These are phyloP conservation scores for Pseudogymnoascus sp. DNA, from an alignment of 2,329 filamentous ascomycete species.

Conservation along the genomic window DNA sequence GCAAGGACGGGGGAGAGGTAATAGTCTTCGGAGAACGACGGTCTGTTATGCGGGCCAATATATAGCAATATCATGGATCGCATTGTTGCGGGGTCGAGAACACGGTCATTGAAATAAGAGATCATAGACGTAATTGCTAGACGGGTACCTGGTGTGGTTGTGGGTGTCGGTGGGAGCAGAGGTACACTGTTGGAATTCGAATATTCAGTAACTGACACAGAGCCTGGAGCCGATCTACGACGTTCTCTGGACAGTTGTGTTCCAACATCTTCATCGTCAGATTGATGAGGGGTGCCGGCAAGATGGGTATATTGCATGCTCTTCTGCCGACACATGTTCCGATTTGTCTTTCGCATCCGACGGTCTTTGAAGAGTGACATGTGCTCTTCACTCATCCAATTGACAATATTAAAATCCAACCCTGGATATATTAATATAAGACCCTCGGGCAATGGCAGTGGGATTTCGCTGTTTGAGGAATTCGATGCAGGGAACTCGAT, in stretches of 20 bases:
- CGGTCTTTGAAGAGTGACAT: constrained; percentile 89
- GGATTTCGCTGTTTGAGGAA: constrained; percentile 43
- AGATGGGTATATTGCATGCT: constrained; percentile 80
- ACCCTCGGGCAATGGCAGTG: constrained; percentile 68
- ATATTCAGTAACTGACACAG: background rate
- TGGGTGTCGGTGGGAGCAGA: background rate
- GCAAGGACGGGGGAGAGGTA: constrained; percentile 83
- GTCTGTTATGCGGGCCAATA: constrained; percentile 84
- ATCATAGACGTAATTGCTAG: constrained; percentile 95
- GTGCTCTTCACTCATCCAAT: constrained; percentile 98
- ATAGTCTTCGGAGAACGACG: constrained; percentile 87
- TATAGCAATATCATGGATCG: constrained; percentile 98
- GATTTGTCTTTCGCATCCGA: constrained; percentile 67
- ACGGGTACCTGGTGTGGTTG: constrained; percentile 45
- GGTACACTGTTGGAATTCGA: background rate
- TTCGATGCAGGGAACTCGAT: no score
- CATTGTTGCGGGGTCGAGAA: constrained; percentile 96
- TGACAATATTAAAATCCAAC: constrained; percentile 94
- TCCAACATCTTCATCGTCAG: constrained; percentile 60
- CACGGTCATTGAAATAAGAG: constrained; percentile 93
- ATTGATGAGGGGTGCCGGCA: constrained; percentile 73
- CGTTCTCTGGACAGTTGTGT: background rate
- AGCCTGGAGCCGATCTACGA: background rate
- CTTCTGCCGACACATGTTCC: constrained; percentile 70
- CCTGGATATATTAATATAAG: constrained; percentile 82